A percentile compares a stretch with the other conserved stretches of the same genome.
These are phyloP conservation scores for Smallanthus sonchifolius DNA, from an alignment of 129 eudicot species.

Conservation along the genomic window DNA sequence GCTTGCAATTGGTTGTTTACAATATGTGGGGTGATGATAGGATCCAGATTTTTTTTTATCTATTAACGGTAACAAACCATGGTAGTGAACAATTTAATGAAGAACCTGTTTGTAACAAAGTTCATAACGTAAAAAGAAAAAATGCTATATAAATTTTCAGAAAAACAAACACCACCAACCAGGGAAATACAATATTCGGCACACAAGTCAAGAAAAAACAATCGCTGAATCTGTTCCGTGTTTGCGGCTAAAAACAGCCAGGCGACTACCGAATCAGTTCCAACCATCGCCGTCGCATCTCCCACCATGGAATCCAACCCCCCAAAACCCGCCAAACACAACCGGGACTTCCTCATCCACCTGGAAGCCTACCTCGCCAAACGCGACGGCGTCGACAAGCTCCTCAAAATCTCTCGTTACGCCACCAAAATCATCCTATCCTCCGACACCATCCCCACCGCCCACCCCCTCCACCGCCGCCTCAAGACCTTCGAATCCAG, in stretches of 20 bases:
- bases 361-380: constrained; percentile 80
- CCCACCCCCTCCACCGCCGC: constrained; percentile 44
- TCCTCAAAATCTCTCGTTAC: constrained; percentile 85
- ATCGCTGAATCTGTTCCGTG: neutral
- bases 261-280: neutral
- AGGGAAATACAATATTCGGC: constrained; percentile 10
- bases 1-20: too few species aligned
- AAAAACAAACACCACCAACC: neutral
- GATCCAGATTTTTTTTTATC: too few species aligned
- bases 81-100: too few species aligned
- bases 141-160: too few species aligned
- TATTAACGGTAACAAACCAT: too few species aligned
- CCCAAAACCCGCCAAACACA: neutral
- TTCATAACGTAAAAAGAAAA: too few species aligned
- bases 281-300: neutral
- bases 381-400: constrained; percentile 94
- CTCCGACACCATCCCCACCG: constrained; percentile 40
- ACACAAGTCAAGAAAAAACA: constrained; percentile 16
- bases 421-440: constrained; percentile 83
- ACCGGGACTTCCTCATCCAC: constrained; percentile 62
- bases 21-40: too few species aligned
- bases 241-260: neutral
- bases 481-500: constrained; percentile 77
- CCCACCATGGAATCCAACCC: constrained; percentile 35
- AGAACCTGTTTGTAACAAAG: too few species aligned